These are phyloP conservation scores for Eucalyptus tenuipes DNA, from an alignment of 345 rosid species.

Conservation along the genomic window DNA sequence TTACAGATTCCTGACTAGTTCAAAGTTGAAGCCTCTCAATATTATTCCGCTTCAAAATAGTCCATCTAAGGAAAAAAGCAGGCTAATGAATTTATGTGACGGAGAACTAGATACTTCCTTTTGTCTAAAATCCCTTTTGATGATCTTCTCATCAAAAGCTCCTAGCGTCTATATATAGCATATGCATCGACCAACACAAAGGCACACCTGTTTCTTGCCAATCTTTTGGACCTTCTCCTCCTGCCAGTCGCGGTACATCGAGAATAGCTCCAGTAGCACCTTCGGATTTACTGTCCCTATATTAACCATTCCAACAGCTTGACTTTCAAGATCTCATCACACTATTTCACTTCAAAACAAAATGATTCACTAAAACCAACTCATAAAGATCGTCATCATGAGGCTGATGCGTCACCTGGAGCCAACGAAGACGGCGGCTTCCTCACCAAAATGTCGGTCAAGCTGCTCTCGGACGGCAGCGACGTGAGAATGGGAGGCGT, in stretches of 20 bases:
- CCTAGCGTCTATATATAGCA: neutral
- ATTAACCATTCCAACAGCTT: neutral
- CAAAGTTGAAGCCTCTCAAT: rapidly evolving
- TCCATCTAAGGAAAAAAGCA: neutral
- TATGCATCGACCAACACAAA: neutral
- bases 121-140: neutral
- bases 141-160: rapidly evolving
- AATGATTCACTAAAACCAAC: neutral
- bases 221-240: constrained; percentile 47
- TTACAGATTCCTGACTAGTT: neutral
- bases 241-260: constrained; percentile 74
- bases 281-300: constrained; percentile 67
- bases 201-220: constrained; percentile 62
- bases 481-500: constrained; percentile 64
- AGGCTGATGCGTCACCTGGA: constrained; percentile 22
- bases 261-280: constrained; percentile 74
- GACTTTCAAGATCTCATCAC: neutral
- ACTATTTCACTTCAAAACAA: neutral
- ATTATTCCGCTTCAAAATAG: neutral
- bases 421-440: constrained; percentile 51
- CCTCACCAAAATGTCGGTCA: constrained; percentile 87
- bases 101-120: neutral
- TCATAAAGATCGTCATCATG: neutral
- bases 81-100: rapidly evolving
- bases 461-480: constrained; percentile 61